Base-by-base conservation (phyloP, 331 rosid genomes). In the Quercus lobata region DNA sequence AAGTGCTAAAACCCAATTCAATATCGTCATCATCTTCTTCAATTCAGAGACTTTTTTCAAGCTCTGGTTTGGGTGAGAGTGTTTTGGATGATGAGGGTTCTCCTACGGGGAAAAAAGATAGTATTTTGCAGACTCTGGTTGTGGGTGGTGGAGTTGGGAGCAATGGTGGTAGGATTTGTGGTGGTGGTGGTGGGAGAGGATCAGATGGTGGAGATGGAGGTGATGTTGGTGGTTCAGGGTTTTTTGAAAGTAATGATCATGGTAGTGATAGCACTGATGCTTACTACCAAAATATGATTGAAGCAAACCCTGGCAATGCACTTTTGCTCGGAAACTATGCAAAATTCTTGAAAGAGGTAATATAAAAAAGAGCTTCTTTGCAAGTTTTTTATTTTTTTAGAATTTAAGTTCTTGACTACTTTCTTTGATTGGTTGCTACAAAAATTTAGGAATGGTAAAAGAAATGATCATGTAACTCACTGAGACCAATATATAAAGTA, bases 321-420 rank as follows among this genome's bases (percentile, higher is more conserved):
- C 97, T 94, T 78, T 72, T 94, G 71, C 97, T 94, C 7, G 90
- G 92, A 72, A 94, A 91, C 82, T 94, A 92, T 76, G 98, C 96
- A 2, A 94, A 86, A 88, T 94, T 91, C 81, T 84, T 92, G 83
- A 91, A 90, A 81, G 94, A 94, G 94, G 97, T 92, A 78, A 76
- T 11, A 18, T 12, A 62, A 17, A 27, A 62, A 8, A 8, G 24
- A 19, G 54, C 54, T 49, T 10, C 54, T 34, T 68, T 35, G 29
- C 41, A 19, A 34, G 21, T 19, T 6, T 9, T 7, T 30, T 17
- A 0, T 66, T 44, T 44, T 1, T 44, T 10, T 10, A 37, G 3
- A 41, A 41, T 14, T 32, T 32, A 3, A 14, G 24, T 32, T 66
- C 9, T 32, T 17, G 71, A 30, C 11, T 19, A 44, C 49, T 66